These are phyloP conservation scores for Candida stauntonica DNA, from an alignment of 805 yeast genomes.

Conservation along the genomic window DNA sequence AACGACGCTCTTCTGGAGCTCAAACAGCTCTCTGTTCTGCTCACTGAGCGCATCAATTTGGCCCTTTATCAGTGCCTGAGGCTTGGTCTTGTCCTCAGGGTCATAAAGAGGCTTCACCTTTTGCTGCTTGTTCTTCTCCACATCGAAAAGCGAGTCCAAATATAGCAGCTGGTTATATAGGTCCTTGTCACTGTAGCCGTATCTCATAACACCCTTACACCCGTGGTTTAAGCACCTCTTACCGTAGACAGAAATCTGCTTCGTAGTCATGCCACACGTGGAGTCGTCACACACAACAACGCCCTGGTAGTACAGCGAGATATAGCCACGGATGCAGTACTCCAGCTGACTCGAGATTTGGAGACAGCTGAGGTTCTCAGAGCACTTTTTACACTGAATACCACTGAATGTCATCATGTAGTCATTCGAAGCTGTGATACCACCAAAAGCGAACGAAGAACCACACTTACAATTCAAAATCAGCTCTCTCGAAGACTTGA, in stretches of 20 bases:
- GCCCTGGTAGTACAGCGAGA: slow-evolving; percentile 79
- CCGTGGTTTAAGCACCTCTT: slow-evolving; percentile 62
- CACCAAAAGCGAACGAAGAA: slow-evolving; percentile 60
- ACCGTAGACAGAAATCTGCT: slow-evolving; percentile 89
- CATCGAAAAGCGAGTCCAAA: slow-evolving; percentile 74
- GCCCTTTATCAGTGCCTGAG: slow-evolving; percentile 35
- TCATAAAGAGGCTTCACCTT: slow-evolving; percentile 50
- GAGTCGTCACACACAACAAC: slow-evolving; percentile 83
- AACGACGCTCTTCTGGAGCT: slow-evolving; percentile 50
- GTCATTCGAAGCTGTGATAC: slow-evolving; percentile 59
- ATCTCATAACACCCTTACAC: slow-evolving; percentile 76
- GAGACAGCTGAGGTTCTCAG: slow-evolving; percentile 43
- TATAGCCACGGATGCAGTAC: slow-evolving; percentile 58
- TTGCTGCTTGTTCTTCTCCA: slow-evolving; percentile 63
- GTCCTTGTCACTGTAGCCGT: slow-evolving; percentile 70
- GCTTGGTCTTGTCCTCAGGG: slow-evolving; percentile 32
- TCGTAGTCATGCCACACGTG: slow-evolving; percentile 72
- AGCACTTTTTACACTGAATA: slow-evolving; percentile 62
- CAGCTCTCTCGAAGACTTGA: slow-evolving; percentile 57
- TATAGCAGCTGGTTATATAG: slow-evolving; percentile 84
- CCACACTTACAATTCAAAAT: slow-evolving; percentile 61
- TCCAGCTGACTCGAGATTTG: slow-evolving; percentile 72
- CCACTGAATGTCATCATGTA: slow-evolving; percentile 67
- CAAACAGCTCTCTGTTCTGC: slow-evolving; percentile 66
- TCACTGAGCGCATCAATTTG: slow-evolving; percentile 72